Evolutionary conservation across 2,329 filamentous ascomycete genomes (phyloP), one percentile per base, ranked within the genome.

Genomic region (Calonectria pauciramosa): DNA sequence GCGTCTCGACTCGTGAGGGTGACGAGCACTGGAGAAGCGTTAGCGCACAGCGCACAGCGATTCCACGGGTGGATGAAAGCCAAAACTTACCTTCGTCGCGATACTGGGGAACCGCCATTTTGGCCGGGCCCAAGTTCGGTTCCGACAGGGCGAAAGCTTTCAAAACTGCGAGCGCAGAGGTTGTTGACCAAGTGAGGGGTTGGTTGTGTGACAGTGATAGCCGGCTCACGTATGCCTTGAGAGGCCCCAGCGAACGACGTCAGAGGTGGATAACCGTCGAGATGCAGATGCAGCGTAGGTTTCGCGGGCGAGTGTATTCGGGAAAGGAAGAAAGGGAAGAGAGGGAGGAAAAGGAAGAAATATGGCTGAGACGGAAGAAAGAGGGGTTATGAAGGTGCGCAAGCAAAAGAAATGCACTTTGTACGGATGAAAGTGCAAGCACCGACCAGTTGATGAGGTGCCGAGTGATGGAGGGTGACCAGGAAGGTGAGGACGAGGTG

Each of bases 401-500:
- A 66, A 65, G 36, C 64, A 44, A 47, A 71, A 65, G 41, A 75
- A 73, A 73, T 74, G 68, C 26, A 51, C 34, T 32, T 69, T 66
- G 72, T 60, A 75, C 69, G 68, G 67, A 36, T 8, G 41, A 74
- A 63, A 59, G 56, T 63, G 56, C 56, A 66, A 72, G 38, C 38
- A 41, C 63, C 68, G 41, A 54, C 71, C 52, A 60, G 54, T 49
- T 59, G 68, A 74, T 76, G 75, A 78, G 77, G 76, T 80, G 78
- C 70, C 79, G 74, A 75, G 56, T 41, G 68, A 70, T 38, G 56
- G 44, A 70, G 56, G 59, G 74, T 77, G 71, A 73, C 63, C 74
- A 70, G 76, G 77, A 74, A 80, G 79, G 78, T 83, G 78, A 79
- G 80, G 72, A 76, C 70, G 77, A 82, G 74, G 82, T 83, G 82